These are phyloP conservation scores for Cladophialophora immunda DNA, from an alignment of 2,329 filamentous ascomycete species.

Conservation along the genomic window DNA sequence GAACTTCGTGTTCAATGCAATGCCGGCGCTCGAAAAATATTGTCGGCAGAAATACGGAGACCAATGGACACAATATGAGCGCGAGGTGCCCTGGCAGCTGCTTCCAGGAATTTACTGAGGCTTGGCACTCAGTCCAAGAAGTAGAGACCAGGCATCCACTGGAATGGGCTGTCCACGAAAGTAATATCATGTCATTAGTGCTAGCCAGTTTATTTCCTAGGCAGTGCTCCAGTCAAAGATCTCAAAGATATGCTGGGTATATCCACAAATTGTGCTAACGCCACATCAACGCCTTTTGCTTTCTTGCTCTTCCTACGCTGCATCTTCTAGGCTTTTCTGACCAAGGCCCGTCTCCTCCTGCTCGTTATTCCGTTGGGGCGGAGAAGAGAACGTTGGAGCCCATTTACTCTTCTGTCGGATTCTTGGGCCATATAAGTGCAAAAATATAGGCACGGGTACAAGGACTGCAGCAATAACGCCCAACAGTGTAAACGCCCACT, in stretches of 20 bases:
- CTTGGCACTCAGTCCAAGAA: background rate
- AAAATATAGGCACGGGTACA: slow-evolving; percentile 54
- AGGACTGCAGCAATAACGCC: slow-evolving; percentile 56
- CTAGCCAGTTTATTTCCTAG: background rate
- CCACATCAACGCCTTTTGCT: background rate
- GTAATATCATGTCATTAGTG: background rate
- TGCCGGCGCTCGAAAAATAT: slow-evolving; percentile 24
- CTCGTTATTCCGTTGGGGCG: slow-evolving; percentile 37
- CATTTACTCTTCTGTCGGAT: slow-evolving; percentile 57
- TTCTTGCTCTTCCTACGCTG: background rate
- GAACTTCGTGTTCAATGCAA: slow-evolving; percentile 12
- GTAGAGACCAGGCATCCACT: no score
- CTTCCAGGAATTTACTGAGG: slow-evolving; percentile 26
- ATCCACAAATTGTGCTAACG: no score
- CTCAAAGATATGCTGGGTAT: no score
- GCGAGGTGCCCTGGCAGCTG: slow-evolving; percentile 20
- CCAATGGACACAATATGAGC: slow-evolving; percentile 22
- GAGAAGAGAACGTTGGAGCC: slow-evolving; percentile 46
- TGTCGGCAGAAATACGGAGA: slow-evolving; percentile 22
- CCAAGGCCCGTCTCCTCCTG: background rate
- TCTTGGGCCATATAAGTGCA: slow-evolving; percentile 52
- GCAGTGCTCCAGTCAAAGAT: background rate
- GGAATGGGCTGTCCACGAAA: background rate
- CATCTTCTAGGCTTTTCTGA: background rate
- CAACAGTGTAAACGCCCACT: slow-evolving; percentile 56